phyloP scores from a whole-genome alignment of 2,329 filamentous ascomycete species.

The Phialophora verrucosa region DNA sequence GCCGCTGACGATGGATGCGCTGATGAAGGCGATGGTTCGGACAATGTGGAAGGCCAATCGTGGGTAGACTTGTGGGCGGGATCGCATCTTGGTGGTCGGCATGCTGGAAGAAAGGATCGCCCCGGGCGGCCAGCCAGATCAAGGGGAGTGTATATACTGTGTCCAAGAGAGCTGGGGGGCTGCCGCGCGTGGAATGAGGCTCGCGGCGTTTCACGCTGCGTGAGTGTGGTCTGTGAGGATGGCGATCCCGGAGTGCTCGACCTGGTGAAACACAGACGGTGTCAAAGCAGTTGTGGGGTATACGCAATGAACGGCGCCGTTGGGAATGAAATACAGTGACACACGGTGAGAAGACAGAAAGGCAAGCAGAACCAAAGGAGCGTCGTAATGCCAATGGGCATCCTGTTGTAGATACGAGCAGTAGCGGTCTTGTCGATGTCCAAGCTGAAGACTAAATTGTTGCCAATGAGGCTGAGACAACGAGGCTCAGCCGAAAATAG shows the following conservation, averaged over 20 bases:
- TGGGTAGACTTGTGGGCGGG: slow-evolving; percentile 44
- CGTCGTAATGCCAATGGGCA: slow-evolving; percentile 1
- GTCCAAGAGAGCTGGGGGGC: neutral
- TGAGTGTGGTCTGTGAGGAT: neutral
- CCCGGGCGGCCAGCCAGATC: neutral
- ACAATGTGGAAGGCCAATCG: slow-evolving; percentile 49
- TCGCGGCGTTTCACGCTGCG: neutral
- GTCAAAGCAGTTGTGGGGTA: neutral
- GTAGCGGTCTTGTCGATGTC: neutral
- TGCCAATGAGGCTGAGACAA: slow-evolving; percentile 5
- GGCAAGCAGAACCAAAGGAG: neutral
- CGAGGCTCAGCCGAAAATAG: slow-evolving; percentile 7
- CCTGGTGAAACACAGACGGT: neutral
- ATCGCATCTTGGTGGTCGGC: slow-evolving; percentile 33
- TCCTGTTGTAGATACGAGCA: neutral
- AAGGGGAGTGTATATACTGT: neutral
- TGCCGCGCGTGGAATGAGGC: neutral
- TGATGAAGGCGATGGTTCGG: slow-evolving; percentile 52
- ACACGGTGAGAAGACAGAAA: neutral
- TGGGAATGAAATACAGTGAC: neutral
- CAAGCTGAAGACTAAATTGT: neutral
- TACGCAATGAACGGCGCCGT: neutral
- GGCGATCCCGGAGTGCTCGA: neutral
- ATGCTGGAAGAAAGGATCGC: slow-evolving; percentile 20
- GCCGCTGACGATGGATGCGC: slow-evolving; percentile 59